phyloP scores from a whole-genome alignment of 768 basidiomycete species.

The Agaricus blazei region DNA sequence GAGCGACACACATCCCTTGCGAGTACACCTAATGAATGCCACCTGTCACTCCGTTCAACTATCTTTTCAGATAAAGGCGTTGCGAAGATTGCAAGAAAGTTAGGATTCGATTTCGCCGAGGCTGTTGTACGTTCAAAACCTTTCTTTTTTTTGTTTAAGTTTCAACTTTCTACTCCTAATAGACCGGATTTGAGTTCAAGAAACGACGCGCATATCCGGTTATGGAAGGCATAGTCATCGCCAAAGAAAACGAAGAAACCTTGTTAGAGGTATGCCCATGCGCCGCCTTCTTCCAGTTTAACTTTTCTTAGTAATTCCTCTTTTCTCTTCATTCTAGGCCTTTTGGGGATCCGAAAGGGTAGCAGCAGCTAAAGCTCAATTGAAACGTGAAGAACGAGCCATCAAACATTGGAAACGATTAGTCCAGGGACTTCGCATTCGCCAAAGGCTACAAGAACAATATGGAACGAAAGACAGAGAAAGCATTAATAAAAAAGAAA shows the following conservation, averaged over 20 bases:
- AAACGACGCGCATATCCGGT: conserved; percentile 85
- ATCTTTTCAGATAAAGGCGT: conserved; percentile 71
- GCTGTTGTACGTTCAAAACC: conserved; percentile 70
- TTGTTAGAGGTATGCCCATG: conserved; percentile 62
- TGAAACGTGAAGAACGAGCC: conserved; percentile 72
- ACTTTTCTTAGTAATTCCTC: conserved; percentile 1
- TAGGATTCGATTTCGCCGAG: conserved; percentile 90
- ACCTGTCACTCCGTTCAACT: conserved; percentile 6
- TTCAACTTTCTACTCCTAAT: not conserved
- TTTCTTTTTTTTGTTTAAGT: no score
- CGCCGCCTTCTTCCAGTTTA: no score
- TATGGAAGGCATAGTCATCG: conserved; percentile 82
- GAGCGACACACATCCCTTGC: conserved; percentile 91
- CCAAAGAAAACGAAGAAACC: conserved; percentile 68
- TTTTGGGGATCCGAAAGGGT: conserved; percentile 79
- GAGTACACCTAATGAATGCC: conserved; percentile 25
- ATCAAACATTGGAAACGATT: conserved; percentile 87
- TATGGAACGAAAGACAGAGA: conserved; percentile 38
- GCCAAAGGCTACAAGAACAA: conserved; percentile 75
- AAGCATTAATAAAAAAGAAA: no score
- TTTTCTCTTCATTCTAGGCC: conserved; percentile 45
- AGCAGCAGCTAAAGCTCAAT: conserved; percentile 69
- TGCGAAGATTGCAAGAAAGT: conserved; percentile 81
- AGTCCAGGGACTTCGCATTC: conserved; percentile 83
- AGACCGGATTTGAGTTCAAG: conserved; percentile 97